phyloP scores from a whole-genome alignment of 2,329 filamentous ascomycete species.

The Paecilomyces variotii region DNA sequence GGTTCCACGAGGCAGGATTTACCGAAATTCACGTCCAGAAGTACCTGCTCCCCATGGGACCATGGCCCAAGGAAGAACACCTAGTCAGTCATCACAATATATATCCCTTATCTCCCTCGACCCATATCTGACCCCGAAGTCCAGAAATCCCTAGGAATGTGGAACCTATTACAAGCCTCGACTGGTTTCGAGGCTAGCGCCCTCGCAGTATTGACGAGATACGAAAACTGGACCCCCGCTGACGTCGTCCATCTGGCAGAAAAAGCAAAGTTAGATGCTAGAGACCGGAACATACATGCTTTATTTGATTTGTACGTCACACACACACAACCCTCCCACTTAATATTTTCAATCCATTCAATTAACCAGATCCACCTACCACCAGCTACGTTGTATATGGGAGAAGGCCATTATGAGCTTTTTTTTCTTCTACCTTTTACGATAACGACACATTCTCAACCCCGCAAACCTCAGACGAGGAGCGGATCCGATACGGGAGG shows the following conservation, averaged over 20 bases:
- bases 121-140: not conserved
- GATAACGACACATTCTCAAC: too few species aligned
- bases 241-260: not conserved
- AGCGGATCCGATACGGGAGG: too few species aligned
- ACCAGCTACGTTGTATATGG: not conserved
- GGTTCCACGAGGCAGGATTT: not conserved
- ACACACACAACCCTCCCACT: not conserved
- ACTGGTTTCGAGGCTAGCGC: not conserved
- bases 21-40: not conserved
- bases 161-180: not conserved
- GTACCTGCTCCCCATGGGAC: not conserved
- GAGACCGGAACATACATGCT: not conserved
- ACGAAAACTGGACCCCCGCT: not conserved
- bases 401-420: not conserved
- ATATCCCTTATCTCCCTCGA: not conserved
- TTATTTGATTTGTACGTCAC: not conserved
- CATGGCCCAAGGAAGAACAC: not conserved
- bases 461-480: too few species aligned
- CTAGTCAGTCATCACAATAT: not conserved
- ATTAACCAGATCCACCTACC: too few species aligned
- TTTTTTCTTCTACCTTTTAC: too few species aligned
- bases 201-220: not conserved
- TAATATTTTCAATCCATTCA: not conserved
- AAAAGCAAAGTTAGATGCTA: not conserved
- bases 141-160: not conserved